phyloP scores from a whole-genome alignment of 768 basidiomycete species.

The Collybiopsis luxurians region DNA sequence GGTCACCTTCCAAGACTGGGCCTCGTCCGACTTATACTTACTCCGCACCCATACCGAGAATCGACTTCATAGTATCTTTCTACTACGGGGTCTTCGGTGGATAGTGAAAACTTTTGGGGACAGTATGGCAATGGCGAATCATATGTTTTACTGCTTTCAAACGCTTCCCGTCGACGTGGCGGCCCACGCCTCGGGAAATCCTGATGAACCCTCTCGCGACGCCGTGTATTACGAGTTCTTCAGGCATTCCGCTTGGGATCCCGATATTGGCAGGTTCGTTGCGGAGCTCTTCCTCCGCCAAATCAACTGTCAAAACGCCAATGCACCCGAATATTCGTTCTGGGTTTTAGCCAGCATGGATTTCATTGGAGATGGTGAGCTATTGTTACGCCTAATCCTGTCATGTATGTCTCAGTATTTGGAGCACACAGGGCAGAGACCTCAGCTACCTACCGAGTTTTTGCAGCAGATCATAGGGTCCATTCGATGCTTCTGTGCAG shows the following conservation, averaged over 20 bases:
- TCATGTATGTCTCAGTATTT: background rate
- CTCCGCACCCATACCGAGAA: background rate
- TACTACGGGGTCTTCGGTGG: conserved; percentile 2
- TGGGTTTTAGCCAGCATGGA: conserved; percentile 5
- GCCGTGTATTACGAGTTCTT: conserved; percentile 5
- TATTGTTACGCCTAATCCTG: background rate
- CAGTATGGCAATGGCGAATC: conserved; percentile 7
- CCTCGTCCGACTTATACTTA: conserved; percentile 2
- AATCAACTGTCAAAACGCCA: background rate
- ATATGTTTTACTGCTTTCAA: conserved; percentile 7
- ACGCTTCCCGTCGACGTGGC: background rate
- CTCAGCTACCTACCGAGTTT: background rate
- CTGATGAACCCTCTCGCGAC: background rate
- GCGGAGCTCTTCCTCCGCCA: conserved; percentile 6
- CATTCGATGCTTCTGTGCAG: background rate
- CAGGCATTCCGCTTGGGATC: conserved; percentile 5
- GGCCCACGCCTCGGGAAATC: background rate
- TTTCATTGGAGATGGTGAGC: conserved; percentile 9
- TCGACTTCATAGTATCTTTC: background rate
- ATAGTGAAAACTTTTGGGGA: conserved; percentile 7
- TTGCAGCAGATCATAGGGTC: conserved; percentile 1
- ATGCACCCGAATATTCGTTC: background rate
- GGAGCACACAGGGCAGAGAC: background rate
- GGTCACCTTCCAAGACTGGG: background rate
- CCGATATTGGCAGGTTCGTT: conserved; percentile 1